phyloP scores from a whole-genome alignment of 2,329 filamentous ascomycete genomes.

The Dactylellina parvicollis region DNA sequence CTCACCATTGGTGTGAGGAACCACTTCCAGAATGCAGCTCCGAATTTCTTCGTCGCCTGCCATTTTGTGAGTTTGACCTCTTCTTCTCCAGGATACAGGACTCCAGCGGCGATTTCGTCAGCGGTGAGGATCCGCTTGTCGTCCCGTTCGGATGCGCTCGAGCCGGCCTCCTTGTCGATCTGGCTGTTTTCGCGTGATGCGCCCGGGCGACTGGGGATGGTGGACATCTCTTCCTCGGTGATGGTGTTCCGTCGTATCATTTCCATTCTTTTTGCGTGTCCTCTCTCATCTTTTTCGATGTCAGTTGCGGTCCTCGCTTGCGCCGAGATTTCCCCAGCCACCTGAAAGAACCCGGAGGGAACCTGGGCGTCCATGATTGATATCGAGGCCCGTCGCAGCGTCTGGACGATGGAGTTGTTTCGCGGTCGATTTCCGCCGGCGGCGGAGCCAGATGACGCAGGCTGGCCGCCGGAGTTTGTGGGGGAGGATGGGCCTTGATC shows the following conservation, averaged over 20 bases:
- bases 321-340: slow-evolving; percentile 54
- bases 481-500: slow-evolving; percentile 32
- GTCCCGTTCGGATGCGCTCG: slow-evolving; percentile 12
- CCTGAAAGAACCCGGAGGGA: slow-evolving; percentile 48
- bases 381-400: slow-evolving; percentile 42
- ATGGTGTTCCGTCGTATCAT: slow-evolving; percentile 53
- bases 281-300: slow-evolving; percentile 43
- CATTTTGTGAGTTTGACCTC: slow-evolving; percentile 65
- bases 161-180: slow-evolving; percentile 28
- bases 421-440: slow-evolving; percentile 33
- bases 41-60: slow-evolving; percentile 69
- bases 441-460: slow-evolving; percentile 8
- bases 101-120: slow-evolving; percentile 72
- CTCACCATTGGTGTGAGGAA: slow-evolving; percentile 71
- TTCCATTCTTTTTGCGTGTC: slow-evolving; percentile 31
- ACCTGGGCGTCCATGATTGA: slow-evolving; percentile 44
- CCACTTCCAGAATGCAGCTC: slow-evolving; percentile 75
- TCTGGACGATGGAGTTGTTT: slow-evolving; percentile 43
- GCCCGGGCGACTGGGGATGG: slow-evolving; percentile 54
- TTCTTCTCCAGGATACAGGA: slow-evolving; percentile 69
- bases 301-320: slow-evolving; percentile 50
- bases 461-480: slow-evolving; percentile 9
- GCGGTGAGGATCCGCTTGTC: slow-evolving; percentile 59
- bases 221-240: slow-evolving; percentile 57
- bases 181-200: slow-evolving; percentile 57